Percentiles rank a stretch among this genome's conserved stretches.
These are phyloP conservation scores for Prinsepia uniflora DNA, from an alignment of 306 rosid genomes.

Conservation along the genomic window DNA sequence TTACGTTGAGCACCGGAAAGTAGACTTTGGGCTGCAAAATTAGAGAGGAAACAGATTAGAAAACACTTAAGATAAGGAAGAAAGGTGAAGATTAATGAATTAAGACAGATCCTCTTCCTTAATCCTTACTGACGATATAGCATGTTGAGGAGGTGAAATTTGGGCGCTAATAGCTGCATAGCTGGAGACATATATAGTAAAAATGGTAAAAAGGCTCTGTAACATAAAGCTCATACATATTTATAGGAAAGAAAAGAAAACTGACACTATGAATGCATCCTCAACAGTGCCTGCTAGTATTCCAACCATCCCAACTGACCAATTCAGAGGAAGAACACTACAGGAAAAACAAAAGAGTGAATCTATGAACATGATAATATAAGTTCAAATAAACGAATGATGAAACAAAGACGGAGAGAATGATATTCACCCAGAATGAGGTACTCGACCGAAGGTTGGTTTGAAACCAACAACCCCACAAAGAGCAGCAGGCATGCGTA, in stretches of 20 bases:
- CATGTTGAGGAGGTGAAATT: conserved; percentile 33
- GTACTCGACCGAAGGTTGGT: conserved; percentile 78
- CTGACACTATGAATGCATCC: conserved; percentile 77
- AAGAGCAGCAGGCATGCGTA: conserved; percentile 92
- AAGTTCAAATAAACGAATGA: conserved; percentile 13
- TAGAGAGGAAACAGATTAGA: conserved; percentile 6
- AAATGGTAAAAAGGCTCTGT: conserved; percentile 1
- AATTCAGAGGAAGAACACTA: conserved; percentile 90
- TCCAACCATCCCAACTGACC: conserved; percentile 99
- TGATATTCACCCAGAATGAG: conserved; percentile 66
- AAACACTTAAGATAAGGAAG: background rate
- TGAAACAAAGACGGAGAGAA: conserved; percentile 13
- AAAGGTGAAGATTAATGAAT: conserved; percentile 1
- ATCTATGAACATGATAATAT: conserved; percentile 17
- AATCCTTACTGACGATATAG: conserved; percentile 34
- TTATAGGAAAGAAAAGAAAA: background rate
- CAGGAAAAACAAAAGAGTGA: conserved; percentile 16
- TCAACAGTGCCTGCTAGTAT: conserved; percentile 75
- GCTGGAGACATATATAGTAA: conserved; percentile 38
- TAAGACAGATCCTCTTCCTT: too few relatives aligned
- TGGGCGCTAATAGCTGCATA: conserved; percentile 75
- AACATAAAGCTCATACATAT: background rate
- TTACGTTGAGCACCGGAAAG: conserved; percentile 60
- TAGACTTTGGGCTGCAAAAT: conserved; percentile 49
- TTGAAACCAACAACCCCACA: conserved; percentile 91